Evolutionary conservation across 768 basidiomycete genomes (phyloP), one percentile per base, ranked within the genome.

Genomic region (Psilocybe subaeruginosa): DNA sequence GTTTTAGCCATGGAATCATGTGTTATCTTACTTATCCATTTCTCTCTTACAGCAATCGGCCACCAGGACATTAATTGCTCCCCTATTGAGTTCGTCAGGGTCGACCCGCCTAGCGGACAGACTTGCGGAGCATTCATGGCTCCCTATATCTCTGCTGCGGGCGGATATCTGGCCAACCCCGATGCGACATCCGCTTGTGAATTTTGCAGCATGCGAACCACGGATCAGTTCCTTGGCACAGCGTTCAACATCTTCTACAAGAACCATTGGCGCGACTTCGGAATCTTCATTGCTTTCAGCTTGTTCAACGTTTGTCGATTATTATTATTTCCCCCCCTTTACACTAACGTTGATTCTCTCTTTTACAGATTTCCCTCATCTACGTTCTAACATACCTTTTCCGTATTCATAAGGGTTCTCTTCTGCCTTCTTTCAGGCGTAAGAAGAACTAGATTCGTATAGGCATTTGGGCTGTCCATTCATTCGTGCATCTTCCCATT

Each of bases 111-210:
- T 0, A 65, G 73, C 0, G 87, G 85, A 1, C 68, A 77, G 60
- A 85, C 78, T 4, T 92, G 91, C 69, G 68, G 63, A 8, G 59
- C 76, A 7, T 92, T 85, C 70, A 75, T 89, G 50, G 69, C n/a
- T 0, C 66, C 77, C 0, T 92, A 81, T 71, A 85, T 88, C 7
- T 57, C 70, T 0, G 43, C 64, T 0, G 76, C 79, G 1, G 84
- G 89, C 0, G 89, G 89, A 4, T 86, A 87, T 64, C 70, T 91
- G 29, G 65, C 76, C n/a, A 82, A 89, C 63, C 78, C 84, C 0
- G 66, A 77, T 27, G 83, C 85, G 1, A 80, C 82, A 0, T 58
- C 72, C 37, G 70, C 66, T 29, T 92, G 89, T 68, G 56, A 78
- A 31, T 89, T 84, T 71, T 94, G 92, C 68, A 72, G 85, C 12